phyloP scores from a whole-genome alignment of 2,329 filamentous ascomycete genomes.

The Alternaria hordeiaustralica region DNA sequence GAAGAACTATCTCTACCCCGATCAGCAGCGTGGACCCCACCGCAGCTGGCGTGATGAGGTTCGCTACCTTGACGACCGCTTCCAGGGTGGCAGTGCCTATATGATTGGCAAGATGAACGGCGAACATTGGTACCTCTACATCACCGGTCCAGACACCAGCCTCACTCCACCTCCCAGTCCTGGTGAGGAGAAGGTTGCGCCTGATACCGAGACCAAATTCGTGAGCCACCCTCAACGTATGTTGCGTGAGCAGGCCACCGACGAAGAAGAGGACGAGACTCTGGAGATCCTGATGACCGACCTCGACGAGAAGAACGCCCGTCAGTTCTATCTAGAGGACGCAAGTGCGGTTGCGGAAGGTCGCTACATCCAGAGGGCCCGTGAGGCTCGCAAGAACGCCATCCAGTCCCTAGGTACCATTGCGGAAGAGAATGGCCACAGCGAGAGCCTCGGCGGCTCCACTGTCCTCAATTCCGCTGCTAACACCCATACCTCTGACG shows the following conservation, averaged over 20 bases:
- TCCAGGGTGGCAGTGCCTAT: slow-evolving; percentile 91
- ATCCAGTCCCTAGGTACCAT: slow-evolving; percentile 67
- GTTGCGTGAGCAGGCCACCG: slow-evolving; percentile 50
- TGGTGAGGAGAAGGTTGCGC: slow-evolving; percentile 50
- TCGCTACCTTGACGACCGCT: slow-evolving; percentile 87
- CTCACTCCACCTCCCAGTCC: slow-evolving; percentile 86
- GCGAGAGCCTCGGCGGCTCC: slow-evolving; percentile 45
- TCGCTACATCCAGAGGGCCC: slow-evolving; percentile 73
- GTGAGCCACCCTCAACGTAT: slow-evolving; percentile 65
- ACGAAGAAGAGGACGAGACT: slow-evolving; percentile 73
- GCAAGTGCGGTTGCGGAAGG: slow-evolving; percentile 90
- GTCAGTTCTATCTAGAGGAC: slow-evolving; percentile 75
- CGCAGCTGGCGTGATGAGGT: slow-evolving; percentile 98
- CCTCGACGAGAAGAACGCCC: slow-evolving; percentile 69
- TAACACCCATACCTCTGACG: slow-evolving; percentile 56
- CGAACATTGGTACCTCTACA: slow-evolving; percentile 98
- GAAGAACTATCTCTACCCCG: slow-evolving; percentile 97
- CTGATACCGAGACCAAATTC: slow-evolving; percentile 65
- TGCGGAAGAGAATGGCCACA: slow-evolving; percentile 55
- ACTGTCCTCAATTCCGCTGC: slow-evolving; percentile 50
- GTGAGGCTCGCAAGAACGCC: slow-evolving; percentile 67
- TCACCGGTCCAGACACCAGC: slow-evolving; percentile 82
- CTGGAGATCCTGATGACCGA: slow-evolving; percentile 73
- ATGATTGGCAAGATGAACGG: slow-evolving; percentile 99
- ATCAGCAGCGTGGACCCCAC: slow-evolving; percentile 92